phyloP scores from a whole-genome alignment of 306 rosid genomes.

The Cucurbita pepo region DNA sequence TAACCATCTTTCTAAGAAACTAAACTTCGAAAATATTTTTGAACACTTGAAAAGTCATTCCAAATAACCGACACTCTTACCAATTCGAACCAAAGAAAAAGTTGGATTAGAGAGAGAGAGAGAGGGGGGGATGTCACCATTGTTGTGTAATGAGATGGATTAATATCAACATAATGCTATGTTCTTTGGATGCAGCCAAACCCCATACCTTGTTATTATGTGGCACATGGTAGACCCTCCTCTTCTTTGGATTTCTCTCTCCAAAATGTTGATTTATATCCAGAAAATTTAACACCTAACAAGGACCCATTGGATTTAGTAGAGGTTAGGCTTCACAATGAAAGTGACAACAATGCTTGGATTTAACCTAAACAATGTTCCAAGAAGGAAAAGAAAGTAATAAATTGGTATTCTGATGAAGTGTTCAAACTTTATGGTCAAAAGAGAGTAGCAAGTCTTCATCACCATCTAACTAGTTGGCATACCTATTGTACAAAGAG shows the following conservation, averaged over 20 bases:
- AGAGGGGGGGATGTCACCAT: neutral
- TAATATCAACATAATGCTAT: neutral
- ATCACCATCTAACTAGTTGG: neutral
- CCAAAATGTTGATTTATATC: too few species aligned
- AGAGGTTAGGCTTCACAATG: neutral
- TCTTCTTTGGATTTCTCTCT: neutral
- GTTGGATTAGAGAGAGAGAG: neutral
- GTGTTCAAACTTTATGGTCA: neutral
- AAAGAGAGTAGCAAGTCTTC: neutral
- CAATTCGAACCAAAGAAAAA: too few species aligned
- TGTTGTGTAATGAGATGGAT: neutral
- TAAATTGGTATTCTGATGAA: neutral
- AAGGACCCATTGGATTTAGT: neutral
- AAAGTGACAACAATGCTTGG: neutral
- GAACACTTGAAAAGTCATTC: too few species aligned
- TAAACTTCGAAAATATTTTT: too few species aligned
- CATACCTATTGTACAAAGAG: too few species aligned
- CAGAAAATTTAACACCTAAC: neutral
- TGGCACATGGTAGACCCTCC: conserved; percentile 9
- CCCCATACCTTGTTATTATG: neutral
- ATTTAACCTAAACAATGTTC: neutral
- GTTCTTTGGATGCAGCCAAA: neutral
- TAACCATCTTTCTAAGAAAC: too few species aligned
- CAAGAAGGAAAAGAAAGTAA: neutral
- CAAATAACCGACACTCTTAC: too few species aligned